Conservation (phyloP, 2,329 filamentous ascomycete species). For the Fusarium gaditjirri region DNA sequence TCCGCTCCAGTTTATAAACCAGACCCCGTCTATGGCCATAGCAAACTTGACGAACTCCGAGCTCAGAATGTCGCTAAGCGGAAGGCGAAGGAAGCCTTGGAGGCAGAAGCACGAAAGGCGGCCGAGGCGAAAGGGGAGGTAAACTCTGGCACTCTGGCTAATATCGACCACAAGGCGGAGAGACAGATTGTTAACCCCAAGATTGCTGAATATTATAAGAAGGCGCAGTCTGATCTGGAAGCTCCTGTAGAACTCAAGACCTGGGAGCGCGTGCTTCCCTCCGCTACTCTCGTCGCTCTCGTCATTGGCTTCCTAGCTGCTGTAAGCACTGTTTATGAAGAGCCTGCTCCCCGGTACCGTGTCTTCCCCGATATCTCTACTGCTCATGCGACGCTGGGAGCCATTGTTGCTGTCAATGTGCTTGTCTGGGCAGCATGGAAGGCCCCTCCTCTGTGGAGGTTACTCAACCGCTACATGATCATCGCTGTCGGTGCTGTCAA, state of each 20-base stretch:
- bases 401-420: conserved; percentile 69
- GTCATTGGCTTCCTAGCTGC: conserved; percentile 57
- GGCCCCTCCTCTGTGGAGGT: conserved; percentile 70
- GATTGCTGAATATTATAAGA: conserved; percentile 54
- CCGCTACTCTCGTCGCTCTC: conserved; percentile 59
- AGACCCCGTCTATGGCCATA: conserved; percentile 67
- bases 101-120: conserved; percentile 55
- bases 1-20: conserved; percentile 43
- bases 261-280: conserved; percentile 66
- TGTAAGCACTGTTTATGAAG: conserved; percentile 62
- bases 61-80: conserved; percentile 61
- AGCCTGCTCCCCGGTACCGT: conserved; percentile 62
- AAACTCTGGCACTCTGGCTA: conserved; percentile 55
- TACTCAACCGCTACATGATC: conserved; percentile 76
- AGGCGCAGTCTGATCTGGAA: conserved; percentile 61
- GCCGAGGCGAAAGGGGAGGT: conserved; percentile 55
- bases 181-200: conserved; percentile 53
- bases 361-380: conserved; percentile 70
- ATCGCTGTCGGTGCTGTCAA: conserved; percentile 72
- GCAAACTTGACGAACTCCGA: conserved; percentile 67
- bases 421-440: conserved; percentile 69
- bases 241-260: conserved; percentile 61
- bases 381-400: conserved; percentile 70
- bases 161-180: conserved; percentile 51
- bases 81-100: conserved; percentile 58